phyloP scores from a whole-genome alignment of 169 alveolate genomes.

The Plasmodium reichenowi region DNA sequence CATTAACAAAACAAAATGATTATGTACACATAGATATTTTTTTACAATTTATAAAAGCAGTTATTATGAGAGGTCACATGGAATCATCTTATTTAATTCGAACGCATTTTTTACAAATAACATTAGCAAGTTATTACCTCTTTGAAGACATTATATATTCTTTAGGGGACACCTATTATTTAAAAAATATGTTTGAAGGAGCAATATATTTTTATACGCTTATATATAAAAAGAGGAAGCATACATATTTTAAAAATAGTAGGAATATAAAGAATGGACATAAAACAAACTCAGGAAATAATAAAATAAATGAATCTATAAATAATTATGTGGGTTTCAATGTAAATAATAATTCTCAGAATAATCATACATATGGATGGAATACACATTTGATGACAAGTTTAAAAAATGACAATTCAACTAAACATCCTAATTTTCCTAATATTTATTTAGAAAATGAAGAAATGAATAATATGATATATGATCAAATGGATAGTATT shows the following conservation, averaged over 20 bases:
- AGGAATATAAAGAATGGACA: too few species aligned
- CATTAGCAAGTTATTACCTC: not conserved
- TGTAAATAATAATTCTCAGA: not conserved
- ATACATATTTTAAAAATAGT: not conserved
- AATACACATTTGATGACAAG: not conserved
- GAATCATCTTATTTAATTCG: slow-evolving; percentile 13
- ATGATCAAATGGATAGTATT: not conserved
- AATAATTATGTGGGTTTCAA: too few species aligned
- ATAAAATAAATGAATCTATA: not conserved
- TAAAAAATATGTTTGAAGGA: slow-evolving; percentile 10
- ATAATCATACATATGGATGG: not conserved
- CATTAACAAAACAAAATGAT: slow-evolving; percentile 1
- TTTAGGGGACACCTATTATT: slow-evolving; percentile 51
- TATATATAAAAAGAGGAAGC: slow-evolving; percentile 9
- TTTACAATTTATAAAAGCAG: slow-evolving; percentile 34
- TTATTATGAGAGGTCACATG: slow-evolving; percentile 12
- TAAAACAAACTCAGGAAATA: not conserved
- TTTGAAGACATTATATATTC: slow-evolving; percentile 46
- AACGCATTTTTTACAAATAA: slow-evolving; percentile 6
- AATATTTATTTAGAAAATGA: too few species aligned
- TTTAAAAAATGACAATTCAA: too few species aligned
- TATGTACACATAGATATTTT: slow-evolving; percentile 44
- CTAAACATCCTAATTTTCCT: too few species aligned
- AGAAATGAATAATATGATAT: too few species aligned
- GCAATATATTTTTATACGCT: slow-evolving; percentile 34